Evolutionary conservation across 768 basidiomycete species (phyloP).

Genomic region (Kwoniella dejecticola): DNA sequence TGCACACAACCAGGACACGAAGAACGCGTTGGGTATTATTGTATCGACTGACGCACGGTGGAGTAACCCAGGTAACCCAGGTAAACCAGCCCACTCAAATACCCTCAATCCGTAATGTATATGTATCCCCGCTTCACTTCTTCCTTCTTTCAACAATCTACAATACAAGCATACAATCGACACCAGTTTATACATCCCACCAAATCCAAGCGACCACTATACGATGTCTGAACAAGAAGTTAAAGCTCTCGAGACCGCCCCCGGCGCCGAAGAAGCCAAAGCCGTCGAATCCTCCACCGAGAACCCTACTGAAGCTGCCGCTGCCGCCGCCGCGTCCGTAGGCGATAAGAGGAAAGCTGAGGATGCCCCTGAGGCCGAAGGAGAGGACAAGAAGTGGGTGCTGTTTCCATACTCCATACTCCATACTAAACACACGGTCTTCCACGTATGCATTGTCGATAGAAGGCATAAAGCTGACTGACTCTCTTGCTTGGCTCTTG

Average conservation of each 20-base stretch:
- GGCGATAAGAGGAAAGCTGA: constrained; percentile 45
- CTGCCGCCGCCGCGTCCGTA: constrained; percentile 2
- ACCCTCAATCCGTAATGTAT: not conserved
- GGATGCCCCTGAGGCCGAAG: constrained; percentile 16
- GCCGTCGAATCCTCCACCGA: constrained; percentile 12
- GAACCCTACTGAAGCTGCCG: constrained; percentile 4
- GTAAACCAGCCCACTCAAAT: not conserved
- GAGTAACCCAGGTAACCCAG: not conserved
- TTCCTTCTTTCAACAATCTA: too few species aligned
- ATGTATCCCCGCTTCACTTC: not conserved
- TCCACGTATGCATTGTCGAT: too few species aligned
- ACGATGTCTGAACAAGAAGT: constrained; percentile 29
- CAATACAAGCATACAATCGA: too few species aligned
- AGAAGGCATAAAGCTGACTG: too few species aligned
- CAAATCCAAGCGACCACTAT: not conserved
- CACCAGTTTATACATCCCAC: not conserved
- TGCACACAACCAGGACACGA: too few species aligned
- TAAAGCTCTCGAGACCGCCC: constrained; percentile 24
- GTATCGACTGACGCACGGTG: too few species aligned
- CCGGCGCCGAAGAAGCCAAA: constrained; percentile 21
- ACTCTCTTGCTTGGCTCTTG: too few species aligned
- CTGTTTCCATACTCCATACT: not conserved
- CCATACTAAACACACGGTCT: not conserved
- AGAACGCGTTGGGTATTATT: too few species aligned
- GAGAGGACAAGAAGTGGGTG: constrained; percentile 35